Base-by-base conservation (phyloP, 352 stramenopile genomes). In the Phytophthora quininea region DNA sequence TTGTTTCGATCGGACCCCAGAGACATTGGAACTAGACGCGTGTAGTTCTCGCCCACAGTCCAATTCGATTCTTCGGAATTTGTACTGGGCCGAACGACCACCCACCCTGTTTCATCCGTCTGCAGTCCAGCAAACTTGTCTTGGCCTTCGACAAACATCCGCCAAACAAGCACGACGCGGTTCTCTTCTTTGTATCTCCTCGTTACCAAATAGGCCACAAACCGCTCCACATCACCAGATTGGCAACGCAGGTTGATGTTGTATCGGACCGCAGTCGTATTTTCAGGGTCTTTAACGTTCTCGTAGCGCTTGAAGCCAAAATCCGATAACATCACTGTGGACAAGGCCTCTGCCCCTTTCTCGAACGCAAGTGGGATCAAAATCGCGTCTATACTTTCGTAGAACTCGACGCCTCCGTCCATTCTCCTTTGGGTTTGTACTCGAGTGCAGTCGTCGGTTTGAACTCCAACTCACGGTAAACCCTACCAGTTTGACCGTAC, bases 161-260 rank as follows among this genome's bases (percentile, higher is more conserved):
- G 77, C 82, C 82, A 90, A 32, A 88, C 77, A 4, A 87, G 31
- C 58, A 87, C 73, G 66, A 87, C 73, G 2, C 82, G 62, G 3
- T 76, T 53, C 1, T 32, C 35, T 29, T 88, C 77, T 3, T 73
- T 48, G 38, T 84, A 88, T 45, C 69, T 60, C 0, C 67, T 67
- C 68, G 81, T 83, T 11, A 79, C 79, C 51, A 64, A 47, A 9
- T 67, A 58, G 37, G 60, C 46, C 47, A 69, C 27, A 24, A 77
- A 49, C 1, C 46, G 29, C 1, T 57, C 64, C 1, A n/a, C n/a
- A 9, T 54, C 38, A 11, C 37, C 42, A 7, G 32, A 12, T 15
- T 62, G 33, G 15, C 38, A 63, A 1, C 46, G 32, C 14, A 67
- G 64, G 8, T 54, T 66, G 7, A 64, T 53, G 11, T 66, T 63